Conservation (phyloP, 2,329 filamentous ascomycete species). For the Botrytis byssoidea region DNA sequence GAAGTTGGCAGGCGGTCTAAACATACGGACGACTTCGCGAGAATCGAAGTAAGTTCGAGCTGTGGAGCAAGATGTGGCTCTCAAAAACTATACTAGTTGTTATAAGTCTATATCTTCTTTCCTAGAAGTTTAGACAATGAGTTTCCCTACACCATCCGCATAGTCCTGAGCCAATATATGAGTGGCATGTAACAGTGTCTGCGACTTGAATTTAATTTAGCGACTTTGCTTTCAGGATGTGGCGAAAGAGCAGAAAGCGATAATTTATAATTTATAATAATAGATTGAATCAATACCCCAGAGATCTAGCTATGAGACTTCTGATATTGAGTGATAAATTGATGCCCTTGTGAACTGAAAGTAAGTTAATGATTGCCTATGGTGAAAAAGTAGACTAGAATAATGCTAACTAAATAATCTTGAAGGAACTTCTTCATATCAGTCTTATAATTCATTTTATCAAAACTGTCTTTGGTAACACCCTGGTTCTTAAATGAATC, state of each 20-base stretch:
- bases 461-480: background rate
- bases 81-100: background rate
- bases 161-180: no score
- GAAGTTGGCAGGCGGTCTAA: slow-evolving; percentile 3
- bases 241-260: background rate
- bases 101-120: background rate
- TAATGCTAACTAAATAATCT: accelerated
- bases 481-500: background rate
- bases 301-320: background rate
- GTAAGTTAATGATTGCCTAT: no score
- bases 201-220: background rate
- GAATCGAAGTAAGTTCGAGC: background rate
- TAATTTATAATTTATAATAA: background rate
- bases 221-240: background rate
- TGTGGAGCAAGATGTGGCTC: background rate
- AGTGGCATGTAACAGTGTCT: background rate
- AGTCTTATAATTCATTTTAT: background rate
- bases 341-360: background rate
- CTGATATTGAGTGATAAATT: background rate
- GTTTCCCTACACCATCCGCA: no score
- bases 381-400: background rate
- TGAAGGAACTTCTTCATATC: background rate
- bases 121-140: accelerated
- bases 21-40: background rate
- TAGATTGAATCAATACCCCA: background rate